Base-by-base conservation (phyloP, 495 filamentous ascomycete species). In the Penicillium antarcticum region DNA sequence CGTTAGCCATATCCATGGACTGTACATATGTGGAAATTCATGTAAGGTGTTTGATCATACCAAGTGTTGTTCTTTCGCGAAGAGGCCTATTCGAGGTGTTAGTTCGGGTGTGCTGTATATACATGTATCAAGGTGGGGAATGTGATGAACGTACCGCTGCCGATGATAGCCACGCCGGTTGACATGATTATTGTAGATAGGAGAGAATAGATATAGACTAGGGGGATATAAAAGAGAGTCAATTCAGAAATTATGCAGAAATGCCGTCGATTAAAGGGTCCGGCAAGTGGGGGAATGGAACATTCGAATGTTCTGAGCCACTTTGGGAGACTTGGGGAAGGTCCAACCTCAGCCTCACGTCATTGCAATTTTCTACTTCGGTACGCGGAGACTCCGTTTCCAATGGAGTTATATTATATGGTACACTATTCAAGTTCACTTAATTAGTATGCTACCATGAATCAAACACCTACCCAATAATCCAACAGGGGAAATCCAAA, bases 81-180 rank as follows among this genome's bases (percentile, higher is more conserved):
- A 62, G 70, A 77, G 57, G 69, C 82, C 77, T 83, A 48, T 41
- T 17, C 38, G 14, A 31, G 42, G 44, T 49, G 48, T 56, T 46
- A 55, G 53, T 41, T 24, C 9, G 13, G 18, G 33, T 35, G 34
- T 42, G 10, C 42, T n/a, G n/a, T n/a, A n/a, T 23, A 23, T 23
- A n/a, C 21, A 23, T 5, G 21, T 23, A 48, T 36, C 33, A 18
- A 50, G 19, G 17, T 19, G 73, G 59, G 42, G 72, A 67, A 35
- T 52, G 63, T 17, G 62, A 72, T 40, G 74, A 72, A 34, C 60
- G 73, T 76, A 63, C 86, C 86, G 55, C 81, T 81, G 23, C 85
- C 86, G 35, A 88, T 77, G n/a, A 88, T 78, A 12, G 86, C 86
- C 18, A 88, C 71, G 24, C 84, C 83, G 46, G 82, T 58, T 16